Evolutionary conservation across 257 asterid species (phyloP).

Genomic region (Prunella vulgaris): DNA sequence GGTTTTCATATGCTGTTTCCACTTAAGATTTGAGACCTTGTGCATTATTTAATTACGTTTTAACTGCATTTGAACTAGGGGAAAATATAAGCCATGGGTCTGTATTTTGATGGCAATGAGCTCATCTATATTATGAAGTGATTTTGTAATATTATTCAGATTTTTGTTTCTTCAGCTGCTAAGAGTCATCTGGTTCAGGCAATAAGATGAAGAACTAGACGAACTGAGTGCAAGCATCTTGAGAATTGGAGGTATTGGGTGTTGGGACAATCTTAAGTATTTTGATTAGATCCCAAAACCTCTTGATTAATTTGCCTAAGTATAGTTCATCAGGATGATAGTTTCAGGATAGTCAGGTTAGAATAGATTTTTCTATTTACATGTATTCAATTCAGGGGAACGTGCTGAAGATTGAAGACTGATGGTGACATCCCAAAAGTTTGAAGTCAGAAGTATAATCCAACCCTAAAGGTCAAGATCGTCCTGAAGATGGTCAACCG

Average conservation of each 20-base stretch:
- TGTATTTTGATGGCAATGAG: not conserved
- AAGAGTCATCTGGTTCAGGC: slow-evolving; percentile 36
- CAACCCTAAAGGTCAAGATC: too few relatives aligned
- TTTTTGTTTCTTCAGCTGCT: slow-evolving; percentile 1
- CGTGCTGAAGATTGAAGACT: too few relatives aligned
- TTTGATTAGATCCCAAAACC: too few relatives aligned
- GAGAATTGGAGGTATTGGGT: slow-evolving; percentile 93
- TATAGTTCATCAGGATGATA: too few relatives aligned
- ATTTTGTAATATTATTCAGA: slow-evolving; percentile 7
- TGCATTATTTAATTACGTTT: not conserved
- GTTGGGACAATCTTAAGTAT: too few relatives aligned
- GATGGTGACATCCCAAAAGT: too few relatives aligned
- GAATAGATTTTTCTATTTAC: too few relatives aligned
- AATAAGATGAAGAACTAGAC: slow-evolving; percentile 74
- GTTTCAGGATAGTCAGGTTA: too few relatives aligned
- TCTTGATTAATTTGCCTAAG: too few relatives aligned
- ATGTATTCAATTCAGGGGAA: too few relatives aligned
- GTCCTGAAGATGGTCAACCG: too few relatives aligned
- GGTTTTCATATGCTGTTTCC: not conserved
- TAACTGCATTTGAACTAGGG: not conserved
- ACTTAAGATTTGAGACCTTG: not conserved
- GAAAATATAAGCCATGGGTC: not conserved
- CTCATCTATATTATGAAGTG: slow-evolving; percentile 2
- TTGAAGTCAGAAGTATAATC: too few relatives aligned
- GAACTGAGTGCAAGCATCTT: slow-evolving; percentile 86